Evolutionary conservation across 179 eudicot species (phyloP).

Genomic region (Carnegiea gigantea): DNA sequence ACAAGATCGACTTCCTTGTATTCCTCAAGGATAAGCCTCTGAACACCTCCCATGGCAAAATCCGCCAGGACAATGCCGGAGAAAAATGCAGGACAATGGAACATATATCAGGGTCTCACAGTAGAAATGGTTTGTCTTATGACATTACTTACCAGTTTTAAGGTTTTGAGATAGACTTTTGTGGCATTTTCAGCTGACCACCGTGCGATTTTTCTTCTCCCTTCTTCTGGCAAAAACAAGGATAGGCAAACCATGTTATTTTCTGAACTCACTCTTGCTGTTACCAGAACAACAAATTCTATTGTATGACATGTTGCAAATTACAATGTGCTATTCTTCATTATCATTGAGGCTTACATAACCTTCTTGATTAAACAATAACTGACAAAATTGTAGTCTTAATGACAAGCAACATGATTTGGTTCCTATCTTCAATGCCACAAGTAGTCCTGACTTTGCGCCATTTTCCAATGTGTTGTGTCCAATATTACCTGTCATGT

Average conservation of each 20-base stretch:
- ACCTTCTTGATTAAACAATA: constrained; percentile 6
- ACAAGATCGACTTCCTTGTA: too few relatives aligned
- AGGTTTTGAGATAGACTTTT: too few relatives aligned
- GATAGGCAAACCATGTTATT: background rate
- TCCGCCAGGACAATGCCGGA: too few relatives aligned
- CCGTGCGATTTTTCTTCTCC: too few relatives aligned
- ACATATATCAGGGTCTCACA: too few relatives aligned
- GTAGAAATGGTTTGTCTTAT: too few relatives aligned
- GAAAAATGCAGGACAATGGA: too few relatives aligned
- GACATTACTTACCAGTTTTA: too few relatives aligned
- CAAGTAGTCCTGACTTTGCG: constrained; percentile 29
- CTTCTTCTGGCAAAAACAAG: too few relatives aligned
- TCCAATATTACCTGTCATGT: constrained; percentile 34
- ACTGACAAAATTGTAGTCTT: background rate
- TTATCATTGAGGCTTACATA: background rate
- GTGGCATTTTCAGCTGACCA: too few relatives aligned
- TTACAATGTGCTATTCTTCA: constrained; percentile 18
- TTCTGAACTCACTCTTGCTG: constrained; percentile 19
- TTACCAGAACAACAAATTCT: background rate
- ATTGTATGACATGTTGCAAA: constrained; percentile 9
- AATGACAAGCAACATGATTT: constrained; percentile 21
- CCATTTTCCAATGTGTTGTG: constrained; percentile 22
- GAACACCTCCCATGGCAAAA: too few relatives aligned
- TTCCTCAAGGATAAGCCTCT: too few relatives aligned
- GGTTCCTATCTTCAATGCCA: constrained; percentile 30